Base-by-base conservation (phyloP, 176 grass and related monocot genomes). In the Themeda triandra region DNA sequence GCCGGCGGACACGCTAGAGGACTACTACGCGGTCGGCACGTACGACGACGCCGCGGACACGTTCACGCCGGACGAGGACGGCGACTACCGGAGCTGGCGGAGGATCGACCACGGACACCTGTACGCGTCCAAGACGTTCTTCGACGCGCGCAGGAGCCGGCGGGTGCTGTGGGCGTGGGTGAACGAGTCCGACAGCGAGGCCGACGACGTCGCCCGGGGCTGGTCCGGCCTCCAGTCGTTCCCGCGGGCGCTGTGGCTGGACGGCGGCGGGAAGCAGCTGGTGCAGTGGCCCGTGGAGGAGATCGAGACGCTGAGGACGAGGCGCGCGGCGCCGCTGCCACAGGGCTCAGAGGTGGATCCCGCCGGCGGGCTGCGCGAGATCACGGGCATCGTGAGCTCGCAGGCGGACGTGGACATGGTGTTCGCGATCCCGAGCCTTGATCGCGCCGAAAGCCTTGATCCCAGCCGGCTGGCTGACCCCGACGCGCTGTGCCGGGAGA, bases 231-330 rank as follows among this genome's bases (percentile, higher is more conserved):
- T 97, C 41, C 88, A 85, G 94, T 63, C 82, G 64, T 73, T 93
- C 49, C 91, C 91, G 5, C 91, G 94, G 73, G 81, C 72, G 70
- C 23, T 96, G 23, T 91, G 94, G 91, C 67, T 96, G 1, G 90
- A 96, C 79, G 28, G 28, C 8, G 79, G 76, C 69, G 84, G 88
- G 58, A 74, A 37, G 63, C 85, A 77, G 73, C 91, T 91, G 28
- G 51, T 92, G 27, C 94, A 93, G 63, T 96, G 91, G 94, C 91
- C 94, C 6, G 63, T 91, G 32, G 91, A 96, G 75, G 91, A 96
- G 85, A 71, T 96, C 42, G 75, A 93, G 81, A 75, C 81, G 18
- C 78, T 96, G 15, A 83, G 87, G 69, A 75, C 18, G 14, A 27
- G 78, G 1, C 74, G 69, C 63, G 63, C 80, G 24, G 63, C 72